Conservation (phyloP, 768 basidiomycete species). For the Panellus pusillus region DNA sequence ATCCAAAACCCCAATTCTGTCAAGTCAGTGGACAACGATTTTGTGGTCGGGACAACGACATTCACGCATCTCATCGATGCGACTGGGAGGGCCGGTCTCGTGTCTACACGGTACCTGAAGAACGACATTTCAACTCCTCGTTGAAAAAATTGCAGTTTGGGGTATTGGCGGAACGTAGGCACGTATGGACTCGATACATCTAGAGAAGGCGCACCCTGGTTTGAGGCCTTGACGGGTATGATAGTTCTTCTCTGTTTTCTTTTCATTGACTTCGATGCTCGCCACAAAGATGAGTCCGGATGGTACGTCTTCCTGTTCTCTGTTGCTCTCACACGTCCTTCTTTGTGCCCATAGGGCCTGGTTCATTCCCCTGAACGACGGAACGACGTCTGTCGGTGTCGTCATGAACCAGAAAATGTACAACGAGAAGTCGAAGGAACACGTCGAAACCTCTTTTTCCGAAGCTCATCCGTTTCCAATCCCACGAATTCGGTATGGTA, state of each 20-base stretch:
- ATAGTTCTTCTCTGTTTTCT: background rate
- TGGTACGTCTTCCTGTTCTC: conserved; percentile 31
- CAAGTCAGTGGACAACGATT: background rate
- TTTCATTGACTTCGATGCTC: background rate
- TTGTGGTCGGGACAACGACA: conserved; percentile 44
- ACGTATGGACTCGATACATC: conserved; percentile 51
- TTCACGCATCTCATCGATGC: conserved; percentile 76
- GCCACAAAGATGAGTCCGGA: conserved; percentile 55
- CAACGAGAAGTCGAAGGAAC: conserved; percentile 33
- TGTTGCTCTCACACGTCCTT: background rate
- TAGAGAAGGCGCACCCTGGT: conserved; percentile 62
- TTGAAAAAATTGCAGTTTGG: conserved; percentile 79
- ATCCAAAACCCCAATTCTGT: conserved; percentile 21
- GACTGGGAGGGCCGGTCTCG: conserved; percentile 67
- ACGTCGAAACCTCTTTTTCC: conserved; percentile 29
- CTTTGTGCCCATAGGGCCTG: conserved; percentile 42
- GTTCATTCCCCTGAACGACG: conserved; percentile 70
- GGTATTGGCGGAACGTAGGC: conserved; percentile 62
- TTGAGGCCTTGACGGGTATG: conserved; percentile 69
- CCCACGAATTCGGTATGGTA: conserved; percentile 19
- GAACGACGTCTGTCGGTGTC: conserved; percentile 60
- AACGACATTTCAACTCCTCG: conserved; percentile 67
- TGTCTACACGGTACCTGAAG: conserved; percentile 69
- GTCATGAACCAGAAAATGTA: conserved; percentile 59
- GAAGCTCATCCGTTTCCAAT: conserved; percentile 26